A percentile compares a stretch with the other conserved stretches of the same genome.
These are phyloP conservation scores for Echinosphaeria canescens DNA, from an alignment of 2,329 filamentous ascomycete genomes.

Conservation along the genomic window DNA sequence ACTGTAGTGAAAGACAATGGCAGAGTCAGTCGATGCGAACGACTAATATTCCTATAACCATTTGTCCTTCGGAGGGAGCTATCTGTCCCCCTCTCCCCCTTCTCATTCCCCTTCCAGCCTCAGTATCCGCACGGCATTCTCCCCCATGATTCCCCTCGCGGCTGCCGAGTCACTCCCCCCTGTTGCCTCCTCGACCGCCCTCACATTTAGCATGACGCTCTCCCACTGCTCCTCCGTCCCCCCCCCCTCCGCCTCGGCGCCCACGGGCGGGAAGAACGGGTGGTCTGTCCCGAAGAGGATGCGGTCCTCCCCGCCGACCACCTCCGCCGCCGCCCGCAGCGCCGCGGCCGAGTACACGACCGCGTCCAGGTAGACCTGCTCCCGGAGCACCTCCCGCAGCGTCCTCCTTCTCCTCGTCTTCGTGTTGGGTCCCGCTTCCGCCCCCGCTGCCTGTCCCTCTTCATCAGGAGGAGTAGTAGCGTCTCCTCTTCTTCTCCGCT, in stretches of 20 bases:
- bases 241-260: slow-evolving; percentile 32
- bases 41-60: too few relatives aligned
- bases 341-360: slow-evolving; percentile 65
- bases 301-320: slow-evolving; percentile 40
- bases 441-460: too few relatives aligned
- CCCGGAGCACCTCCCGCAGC: slow-evolving; percentile 33
- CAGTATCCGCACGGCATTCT: slow-evolving; percentile 9
- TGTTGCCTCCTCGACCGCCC: slow-evolving; percentile 7
- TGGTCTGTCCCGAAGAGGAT: slow-evolving; percentile 70
- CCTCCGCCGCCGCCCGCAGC: slow-evolving; percentile 46
- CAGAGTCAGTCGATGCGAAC: too few relatives aligned
- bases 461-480: too few relatives aligned
- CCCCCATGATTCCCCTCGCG: slow-evolving; percentile 8
- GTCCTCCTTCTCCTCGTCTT: slow-evolving; percentile 25
- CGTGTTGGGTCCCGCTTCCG: slow-evolving; percentile 17
- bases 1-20: too few relatives aligned
- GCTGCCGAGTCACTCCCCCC: slow-evolving; percentile 7
- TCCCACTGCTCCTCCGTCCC: slow-evolving; percentile 45
- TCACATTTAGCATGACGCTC: slow-evolving; percentile 32
- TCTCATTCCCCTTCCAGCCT: slow-evolving; percentile 6
- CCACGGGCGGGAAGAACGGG: slow-evolving; percentile 65
- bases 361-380: slow-evolving; percentile 74
- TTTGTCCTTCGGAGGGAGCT: too few relatives aligned
- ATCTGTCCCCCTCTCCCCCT: too few relatives aligned
- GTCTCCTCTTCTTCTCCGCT: too few relatives aligned